Base-by-base conservation (phyloP, 495 filamentous ascomycete genomes). In the Xylaria nigripes region DNA sequence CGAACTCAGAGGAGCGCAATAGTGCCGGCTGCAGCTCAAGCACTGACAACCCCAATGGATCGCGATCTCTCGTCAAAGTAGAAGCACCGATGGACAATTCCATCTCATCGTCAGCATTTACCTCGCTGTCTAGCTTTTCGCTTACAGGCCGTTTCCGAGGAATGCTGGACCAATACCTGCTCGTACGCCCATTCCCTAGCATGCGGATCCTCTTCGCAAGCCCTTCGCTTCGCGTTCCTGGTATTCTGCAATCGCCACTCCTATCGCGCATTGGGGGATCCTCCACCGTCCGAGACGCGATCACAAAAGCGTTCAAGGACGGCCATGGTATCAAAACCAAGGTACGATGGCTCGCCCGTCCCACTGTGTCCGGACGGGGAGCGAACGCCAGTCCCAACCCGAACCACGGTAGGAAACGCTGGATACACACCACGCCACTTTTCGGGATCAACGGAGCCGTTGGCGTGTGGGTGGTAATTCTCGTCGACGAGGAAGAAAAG, bases 381-480 rank as follows among this genome's bases (percentile, higher is more conserved):
- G 10, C 41, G 3, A 51, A 21, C 24, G 1, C 18, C 40, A 45
- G 27, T 10, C 19, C 30, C 7, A 53, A 21, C 7, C 1, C 27
- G 15, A 54, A n/a, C 29, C 72, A 76, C 29, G 79, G 78, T 1
- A 71, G 78, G 22, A 67, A 72, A 12, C 66, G 79, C 34, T 86
- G 81, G 74, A 78, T 85, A 38, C 81, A 84, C 57, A 82, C 79
- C 63, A 84, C 81, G 29, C 81, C 82, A 10, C 65, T 85, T 12
- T 45, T 81, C 13, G 81, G 82, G 0, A 70, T 64, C 27, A 76
- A 84, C 54, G 76, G 79, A 15, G 68, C 73, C 9, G 72, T 84
- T 8, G 83, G 82, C 46, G 81, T 83, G 0, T 84, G 80, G 81
- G 82, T 86, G 79, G 71, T 85, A 16, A 75, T 84, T 0, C 72